Evolutionary conservation across 257 asterid genomes (phyloP), one percentile per base, ranked within the genome.

Genomic region (Craterostigma plantagineum): DNA sequence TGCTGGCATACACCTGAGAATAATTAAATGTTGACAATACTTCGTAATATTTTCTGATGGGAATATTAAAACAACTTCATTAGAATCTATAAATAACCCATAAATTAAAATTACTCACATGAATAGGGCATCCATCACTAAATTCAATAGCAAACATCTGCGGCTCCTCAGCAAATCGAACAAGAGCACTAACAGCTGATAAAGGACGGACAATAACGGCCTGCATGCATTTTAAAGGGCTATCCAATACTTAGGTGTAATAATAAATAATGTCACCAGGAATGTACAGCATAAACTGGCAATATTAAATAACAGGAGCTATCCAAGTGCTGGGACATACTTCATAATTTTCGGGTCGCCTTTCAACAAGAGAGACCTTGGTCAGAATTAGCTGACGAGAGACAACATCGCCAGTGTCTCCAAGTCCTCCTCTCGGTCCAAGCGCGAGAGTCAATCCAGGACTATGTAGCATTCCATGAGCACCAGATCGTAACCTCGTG

Each of bases 101-200:
- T 33, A 39, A 48, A 50, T 46, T 38, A 67, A 52, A 53, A 53
- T 45, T 23, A 51, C 93, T 64, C 73, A 87, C 98, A 42, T 82
- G 92, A 52, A 79, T 76, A 43, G 98, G 95, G 55, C 95, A 82
- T 57, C 98, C 98, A 70, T 87, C 98, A 67, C 69, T 76, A 64
- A 76, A 87, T 64, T 87, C 98, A 62, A 87, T 63, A 60, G 95
- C 98, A 57, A 87, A 87, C 98, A 82, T 77, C 72, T 87, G 98
- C 52, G 98, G 98, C 86, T 87, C 98, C 85, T 87, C 98, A 43
- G 93, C 79, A 70, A 79, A 83, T 46, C 93, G 82, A 66, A 87
- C 98, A 61, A 87, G 98, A 56, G 92, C 95, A 63, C 86, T 68
- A 53, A 87, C 83, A 17, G 95, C 62, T 48, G 98, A 79, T 64